These are phyloP conservation scores for Pilaira anomala DNA, from an alignment of 192 early-diverging fungal species.

Conservation along the genomic window DNA sequence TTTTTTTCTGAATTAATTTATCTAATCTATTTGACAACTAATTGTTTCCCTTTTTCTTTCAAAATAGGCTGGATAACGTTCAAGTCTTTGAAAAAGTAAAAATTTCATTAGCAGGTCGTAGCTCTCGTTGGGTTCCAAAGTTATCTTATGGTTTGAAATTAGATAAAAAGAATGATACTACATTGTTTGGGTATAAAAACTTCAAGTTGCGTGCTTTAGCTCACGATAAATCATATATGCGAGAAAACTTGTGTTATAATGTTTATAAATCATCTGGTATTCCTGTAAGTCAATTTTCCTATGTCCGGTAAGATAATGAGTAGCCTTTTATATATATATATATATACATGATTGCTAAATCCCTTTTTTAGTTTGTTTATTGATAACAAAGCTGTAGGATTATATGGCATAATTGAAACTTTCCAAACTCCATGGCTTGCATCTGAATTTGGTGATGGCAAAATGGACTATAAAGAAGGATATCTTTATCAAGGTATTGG, in stretches of 20 bases:
- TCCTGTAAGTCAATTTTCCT: constrained; percentile 1
- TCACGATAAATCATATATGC: constrained; percentile 8
- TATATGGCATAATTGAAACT: constrained; percentile 7
- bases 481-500: constrained; percentile 8
- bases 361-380: constrained; percentile 15
- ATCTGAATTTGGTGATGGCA: constrained; percentile 1
- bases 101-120: constrained; percentile 7
- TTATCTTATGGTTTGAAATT: constrained; percentile 10
- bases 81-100: neutral
- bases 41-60: neutral
- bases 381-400: constrained; percentile 5
- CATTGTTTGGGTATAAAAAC: constrained; percentile 1
- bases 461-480: neutral
- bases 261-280: neutral
- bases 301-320: neutral
- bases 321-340: no score
- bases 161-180: neutral
- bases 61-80: neutral
- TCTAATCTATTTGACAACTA: neutral
- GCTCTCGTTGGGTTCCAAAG: constrained; percentile 19
- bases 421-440: constrained; percentile 6
- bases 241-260: neutral
- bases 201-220: constrained; percentile 15
- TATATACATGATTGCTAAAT: no score
- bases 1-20: neutral